These are phyloP conservation scores for Fusarium sp. DNA, from an alignment of 2,329 filamentous ascomycete species.

Conservation along the genomic window DNA sequence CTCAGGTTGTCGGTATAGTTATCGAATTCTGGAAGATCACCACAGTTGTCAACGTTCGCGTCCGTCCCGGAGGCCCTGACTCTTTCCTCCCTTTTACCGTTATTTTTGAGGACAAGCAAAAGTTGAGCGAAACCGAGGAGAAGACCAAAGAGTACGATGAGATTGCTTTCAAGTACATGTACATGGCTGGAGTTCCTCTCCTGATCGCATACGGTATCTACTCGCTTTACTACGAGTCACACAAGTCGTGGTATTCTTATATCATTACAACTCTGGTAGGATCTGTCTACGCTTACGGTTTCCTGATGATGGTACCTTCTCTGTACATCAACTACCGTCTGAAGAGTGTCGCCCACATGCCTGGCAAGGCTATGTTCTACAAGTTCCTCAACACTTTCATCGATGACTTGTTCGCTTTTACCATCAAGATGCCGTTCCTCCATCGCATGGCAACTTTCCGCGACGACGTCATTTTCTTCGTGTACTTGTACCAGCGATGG, in stretches of 20 bases:
- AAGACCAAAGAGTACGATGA: constrained; percentile 99
- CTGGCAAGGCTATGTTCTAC: constrained; percentile 94
- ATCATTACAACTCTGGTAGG: constrained; percentile 94
- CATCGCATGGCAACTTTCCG: constrained; percentile 92
- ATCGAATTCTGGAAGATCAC: constrained; percentile 92
- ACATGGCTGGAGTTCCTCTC: constrained; percentile 88
- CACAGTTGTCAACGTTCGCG: constrained; percentile 88
- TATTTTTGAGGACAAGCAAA: constrained; percentile 95
- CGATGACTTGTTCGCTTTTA: constrained; percentile 97
- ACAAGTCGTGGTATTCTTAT: constrained; percentile 99
- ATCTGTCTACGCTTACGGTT: constrained; percentile 96
- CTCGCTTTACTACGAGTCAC: constrained; percentile 89
- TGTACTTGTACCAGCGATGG: constrained; percentile 95
- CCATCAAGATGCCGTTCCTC: constrained; percentile 97
- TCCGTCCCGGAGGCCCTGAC: constrained; percentile 75
- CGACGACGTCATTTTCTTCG: constrained; percentile 97
- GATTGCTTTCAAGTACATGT: constrained; percentile 98
- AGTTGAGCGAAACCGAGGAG: constrained; percentile 92
- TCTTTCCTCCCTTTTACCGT: constrained; percentile 83
- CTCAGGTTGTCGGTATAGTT: constrained; percentile 83
- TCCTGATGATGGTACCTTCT: constrained; percentile 98
- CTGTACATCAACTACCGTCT: constrained; percentile 99
- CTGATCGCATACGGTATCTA: constrained; percentile 90
- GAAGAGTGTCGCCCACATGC: constrained; percentile 96
- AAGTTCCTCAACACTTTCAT: constrained; percentile 99